Conservation (phyloP, 2,329 filamentous ascomycete species). For the Arthrobotrys megalospora region DNA sequence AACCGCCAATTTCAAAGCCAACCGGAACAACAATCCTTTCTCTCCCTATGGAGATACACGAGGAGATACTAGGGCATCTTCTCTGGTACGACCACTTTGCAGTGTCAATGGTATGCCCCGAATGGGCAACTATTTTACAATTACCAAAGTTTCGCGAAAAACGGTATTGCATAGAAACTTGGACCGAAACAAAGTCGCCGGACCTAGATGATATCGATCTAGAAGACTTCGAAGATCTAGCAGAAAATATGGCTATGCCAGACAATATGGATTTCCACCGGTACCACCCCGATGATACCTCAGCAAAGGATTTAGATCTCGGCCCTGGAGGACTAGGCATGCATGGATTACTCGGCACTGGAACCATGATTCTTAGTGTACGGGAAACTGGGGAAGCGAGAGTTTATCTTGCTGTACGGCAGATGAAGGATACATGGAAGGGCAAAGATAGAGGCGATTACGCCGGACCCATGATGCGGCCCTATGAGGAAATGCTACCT, state of each 20-base stretch:
- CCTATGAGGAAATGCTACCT: not conserved
- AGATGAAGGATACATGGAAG: not conserved
- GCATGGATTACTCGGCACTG: conserved; percentile 15
- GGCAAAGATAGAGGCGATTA: conserved; percentile 15
- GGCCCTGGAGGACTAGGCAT: not conserved
- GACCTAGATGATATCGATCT: too few relatives aligned
- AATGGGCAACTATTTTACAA: conserved; percentile 33
- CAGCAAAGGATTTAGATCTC: not conserved
- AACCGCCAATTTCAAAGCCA: not conserved
- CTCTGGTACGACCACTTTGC: conserved; percentile 44
- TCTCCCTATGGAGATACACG: conserved; percentile 42
- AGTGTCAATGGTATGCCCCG: conserved; percentile 31
- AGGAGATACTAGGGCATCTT: conserved; percentile 37
- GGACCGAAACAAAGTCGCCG: not conserved
- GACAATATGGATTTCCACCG: conserved; percentile 3
- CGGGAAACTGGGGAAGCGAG: conserved; percentile 13
- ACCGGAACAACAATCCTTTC: conserved; percentile 8
- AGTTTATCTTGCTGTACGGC: conserved; percentile 10
- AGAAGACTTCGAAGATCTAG: not conserved
- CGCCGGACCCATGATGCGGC: conserved; percentile 1
- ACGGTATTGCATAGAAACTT: conserved; percentile 27
- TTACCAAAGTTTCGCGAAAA: conserved; percentile 25
- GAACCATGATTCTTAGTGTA: conserved; percentile 20
- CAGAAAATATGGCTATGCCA: not conserved
- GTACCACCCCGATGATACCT: conserved; percentile 1